Conservation (phyloP, 2,329 filamentous ascomycete genomes). For the Pyrenophora seminiperda region DNA sequence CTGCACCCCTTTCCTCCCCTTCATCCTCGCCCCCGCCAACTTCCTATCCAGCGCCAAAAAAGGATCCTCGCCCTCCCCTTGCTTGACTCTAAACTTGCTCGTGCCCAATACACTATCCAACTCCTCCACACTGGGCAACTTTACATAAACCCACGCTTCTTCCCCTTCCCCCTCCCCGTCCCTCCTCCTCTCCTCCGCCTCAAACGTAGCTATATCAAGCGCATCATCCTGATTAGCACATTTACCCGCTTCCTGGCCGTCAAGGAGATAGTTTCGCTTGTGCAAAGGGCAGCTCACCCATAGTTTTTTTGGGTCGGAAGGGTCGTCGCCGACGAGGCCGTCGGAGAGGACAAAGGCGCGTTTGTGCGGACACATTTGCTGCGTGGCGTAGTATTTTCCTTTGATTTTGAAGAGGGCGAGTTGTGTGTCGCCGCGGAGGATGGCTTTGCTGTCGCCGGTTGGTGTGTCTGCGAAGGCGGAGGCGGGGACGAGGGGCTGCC, state of each 20-base stretch:
- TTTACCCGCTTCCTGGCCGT: slow-evolving; percentile 66
- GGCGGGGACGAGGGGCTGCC: slow-evolving; percentile 79
- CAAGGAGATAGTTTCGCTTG: slow-evolving; percentile 86
- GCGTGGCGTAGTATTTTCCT: slow-evolving; percentile 80
- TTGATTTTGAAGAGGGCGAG: slow-evolving; percentile 83
- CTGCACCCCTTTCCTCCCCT: slow-evolving; percentile 58
- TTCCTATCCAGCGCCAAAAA: slow-evolving; percentile 63
- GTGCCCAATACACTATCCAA: slow-evolving; percentile 80
- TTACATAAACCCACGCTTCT: slow-evolving; percentile 79
- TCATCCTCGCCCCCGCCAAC: slow-evolving; percentile 54
- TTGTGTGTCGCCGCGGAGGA: slow-evolving; percentile 89
- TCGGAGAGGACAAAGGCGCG: slow-evolving; percentile 88
- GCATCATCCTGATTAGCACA: slow-evolving; percentile 77
- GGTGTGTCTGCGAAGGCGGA: slow-evolving; percentile 71
- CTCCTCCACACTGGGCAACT: slow-evolving; percentile 79
- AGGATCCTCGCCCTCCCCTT: slow-evolving; percentile 65
- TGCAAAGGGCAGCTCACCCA: slow-evolving; percentile 88
- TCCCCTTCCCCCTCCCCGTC: too few species aligned
- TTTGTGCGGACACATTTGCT: slow-evolving; percentile 96
- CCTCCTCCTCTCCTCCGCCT: too few species aligned
- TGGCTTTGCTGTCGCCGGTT: slow-evolving; percentile 73
- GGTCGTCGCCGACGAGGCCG: slow-evolving; percentile 75
- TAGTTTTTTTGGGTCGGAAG: slow-evolving; percentile 64
- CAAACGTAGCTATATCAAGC: slow-evolving; percentile 83
- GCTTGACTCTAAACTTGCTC: slow-evolving; percentile 75